Conservation (phyloP, 202 grass and related monocot species). For the Brachypodium distachyon region DNA sequence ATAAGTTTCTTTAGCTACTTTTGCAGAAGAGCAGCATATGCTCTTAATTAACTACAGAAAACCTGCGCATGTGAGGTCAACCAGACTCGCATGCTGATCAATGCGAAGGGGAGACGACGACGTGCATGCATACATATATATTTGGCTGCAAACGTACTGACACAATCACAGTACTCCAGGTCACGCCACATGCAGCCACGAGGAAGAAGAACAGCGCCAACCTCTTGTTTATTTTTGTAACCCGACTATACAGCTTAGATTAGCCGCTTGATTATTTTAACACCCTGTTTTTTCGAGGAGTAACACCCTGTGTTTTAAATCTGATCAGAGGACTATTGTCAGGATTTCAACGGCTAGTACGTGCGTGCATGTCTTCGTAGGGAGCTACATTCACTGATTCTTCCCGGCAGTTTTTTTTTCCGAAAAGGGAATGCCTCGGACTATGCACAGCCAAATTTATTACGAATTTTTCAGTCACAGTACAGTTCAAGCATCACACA, state of each 20-base stretch:
- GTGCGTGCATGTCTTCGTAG: too few species aligned
- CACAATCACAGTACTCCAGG: not conserved
- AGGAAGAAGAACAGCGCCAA: not conserved
- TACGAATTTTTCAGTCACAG: too few species aligned
- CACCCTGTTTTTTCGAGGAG: too few species aligned
- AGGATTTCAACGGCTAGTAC: conserved; percentile 18
- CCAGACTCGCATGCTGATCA: conserved; percentile 11
- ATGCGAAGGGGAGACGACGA: not conserved
- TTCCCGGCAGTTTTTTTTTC: not conserved
- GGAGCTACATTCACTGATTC: not conserved
- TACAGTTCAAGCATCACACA: too few species aligned
- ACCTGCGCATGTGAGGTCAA: conserved; percentile 14
- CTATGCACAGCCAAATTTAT: too few species aligned
- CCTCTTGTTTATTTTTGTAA: not conserved
- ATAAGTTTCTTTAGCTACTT: not conserved
- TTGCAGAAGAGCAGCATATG: not conserved
- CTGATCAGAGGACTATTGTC: not conserved
- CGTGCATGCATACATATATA: not conserved
- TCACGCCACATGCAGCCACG: not conserved
- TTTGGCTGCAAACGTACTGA: conserved; percentile 3
- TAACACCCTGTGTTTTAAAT: too few species aligned
- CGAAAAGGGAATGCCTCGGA: too few species aligned
- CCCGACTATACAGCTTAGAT: not conserved
- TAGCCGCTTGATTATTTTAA: not conserved
- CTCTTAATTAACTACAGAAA: not conserved